Percentiles rank a stretch among this genome's conserved stretches.
Evolutionary conservation across 148 eudicot genomes (phyloP).

Genomic region (Spergularia marina): DNA sequence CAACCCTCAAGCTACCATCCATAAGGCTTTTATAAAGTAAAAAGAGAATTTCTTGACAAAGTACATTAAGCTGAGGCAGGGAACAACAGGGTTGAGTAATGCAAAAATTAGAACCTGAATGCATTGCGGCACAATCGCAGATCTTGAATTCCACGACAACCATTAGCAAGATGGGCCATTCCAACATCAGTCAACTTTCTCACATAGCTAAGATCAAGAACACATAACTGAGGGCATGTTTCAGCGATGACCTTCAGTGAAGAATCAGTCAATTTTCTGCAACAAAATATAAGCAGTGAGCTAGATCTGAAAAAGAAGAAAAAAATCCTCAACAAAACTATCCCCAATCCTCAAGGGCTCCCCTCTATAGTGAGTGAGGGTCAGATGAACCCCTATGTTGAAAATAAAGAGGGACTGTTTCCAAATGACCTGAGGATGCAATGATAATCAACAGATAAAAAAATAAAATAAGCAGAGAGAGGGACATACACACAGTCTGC

Average conservation of each 20-base stretch:
- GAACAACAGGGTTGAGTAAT: background rate
- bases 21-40: background rate
- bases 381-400: too few species aligned
- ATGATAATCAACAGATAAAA: background rate
- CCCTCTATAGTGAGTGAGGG: too few species aligned
- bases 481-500: slow-evolving; percentile 65
- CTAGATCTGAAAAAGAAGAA: background rate
- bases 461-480: background rate
- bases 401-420: background rate
- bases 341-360: too few species aligned
- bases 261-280: slow-evolving; percentile 79
- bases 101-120: slow-evolving; percentile 57
- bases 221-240: slow-evolving; percentile 55
- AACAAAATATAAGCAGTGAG: slow-evolving; percentile 24
- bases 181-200: slow-evolving; percentile 62
- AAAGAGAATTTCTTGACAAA: background rate
- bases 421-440: background rate
- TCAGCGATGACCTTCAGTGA: slow-evolving; percentile 59
- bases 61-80: background rate
- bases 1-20: background rate
- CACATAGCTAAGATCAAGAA: slow-evolving; percentile 61
- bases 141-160: slow-evolving; percentile 49
- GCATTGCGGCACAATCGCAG: slow-evolving; percentile 57
- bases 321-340: background rate
- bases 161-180: slow-evolving; percentile 72